Evolutionary conservation across 768 basidiomycete genomes (phyloP), one percentile per base, ranked within the genome.

Genomic region (Amanita pseudoporphyria): DNA sequence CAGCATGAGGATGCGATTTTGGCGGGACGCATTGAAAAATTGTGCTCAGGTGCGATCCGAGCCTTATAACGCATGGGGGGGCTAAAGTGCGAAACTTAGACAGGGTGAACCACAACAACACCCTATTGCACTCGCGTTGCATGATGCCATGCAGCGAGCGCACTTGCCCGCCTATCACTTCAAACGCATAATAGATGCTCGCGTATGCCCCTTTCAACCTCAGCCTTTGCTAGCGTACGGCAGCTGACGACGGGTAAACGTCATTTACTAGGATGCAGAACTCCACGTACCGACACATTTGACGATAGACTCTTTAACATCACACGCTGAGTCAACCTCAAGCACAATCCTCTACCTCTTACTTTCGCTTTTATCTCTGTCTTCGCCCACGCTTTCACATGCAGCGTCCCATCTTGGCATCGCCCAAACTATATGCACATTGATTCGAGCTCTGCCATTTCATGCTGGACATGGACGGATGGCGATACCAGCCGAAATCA

Each of bases 1-100:
- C n/a, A 78, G 80, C 61, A 87, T 90, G 75, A 74, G 87, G 55
- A 77, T 89, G 70, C 82, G 90, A 61, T 92, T 91, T 62, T 93
- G 89, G 89, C 77, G 79, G 57, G 87, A 93, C 59, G 81, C 85
- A 10, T 59, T 91, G 22, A 85, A 81, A 57, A 74, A 67, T 41
- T 77, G 89, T 18, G 68, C 68, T 57, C 75, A 83, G 60, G 89
- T 85, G 58, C 62, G 73, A 63, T 30, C 24, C 14, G n/a, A 48
- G 6, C 26, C 13, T 40, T 28, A 9, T 40, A 24, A 16, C 5
- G 1, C 9, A 13, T 37, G 21, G 12, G 40, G 33, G 28, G 43
- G 9, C 16, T 49, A 22, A 21, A 32, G 44, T 26, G 21, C 7
- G 35, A 22, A 12, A 33, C 21, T 32, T 43, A 16, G 50, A 52